phyloP scores from a whole-genome alignment of 768 basidiomycete species.

The Boletus sensibilis region DNA sequence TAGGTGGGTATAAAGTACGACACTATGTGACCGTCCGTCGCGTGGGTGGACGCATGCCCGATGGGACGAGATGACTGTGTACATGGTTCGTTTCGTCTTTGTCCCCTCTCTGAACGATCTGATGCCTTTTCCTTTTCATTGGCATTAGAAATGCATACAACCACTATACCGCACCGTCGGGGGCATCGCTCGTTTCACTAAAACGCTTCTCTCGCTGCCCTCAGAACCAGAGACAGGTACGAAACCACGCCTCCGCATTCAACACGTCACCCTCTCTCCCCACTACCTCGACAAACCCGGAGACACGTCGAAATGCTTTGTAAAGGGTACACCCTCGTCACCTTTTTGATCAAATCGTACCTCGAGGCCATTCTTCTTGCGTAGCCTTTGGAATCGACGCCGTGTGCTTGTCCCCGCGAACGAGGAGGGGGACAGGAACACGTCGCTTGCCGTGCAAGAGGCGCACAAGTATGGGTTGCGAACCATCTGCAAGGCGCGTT shows the following conservation, averaged over 20 bases:
- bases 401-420: background rate
- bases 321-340: constrained; percentile 78
- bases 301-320: constrained; percentile 52
- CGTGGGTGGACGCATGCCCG: constrained; percentile 38
- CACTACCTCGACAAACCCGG: constrained; percentile 63
- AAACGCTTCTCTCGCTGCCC: constrained; percentile 31
- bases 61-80: constrained; percentile 66
- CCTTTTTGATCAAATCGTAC: constrained; percentile 43
- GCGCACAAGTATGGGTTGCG: constrained; percentile 62
- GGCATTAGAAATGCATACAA: constrained; percentile 68
- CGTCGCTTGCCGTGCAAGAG: constrained; percentile 31
- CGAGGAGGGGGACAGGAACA: background rate
- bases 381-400: constrained; percentile 63
- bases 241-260: constrained; percentile 36
- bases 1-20: constrained; percentile 58
- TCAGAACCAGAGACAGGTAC: background rate
- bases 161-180: constrained; percentile 48
- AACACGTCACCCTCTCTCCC: constrained; percentile 55
- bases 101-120: background rate
- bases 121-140: background rate
- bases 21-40: constrained; percentile 17
- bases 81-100: constrained; percentile 48
- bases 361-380: constrained; percentile 40
- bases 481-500: constrained; percentile 52
- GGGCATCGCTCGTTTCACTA: constrained; percentile 47